phyloP scores from a whole-genome alignment of 495 filamentous ascomycete species.

The Lasiosphaeria ovina region DNA sequence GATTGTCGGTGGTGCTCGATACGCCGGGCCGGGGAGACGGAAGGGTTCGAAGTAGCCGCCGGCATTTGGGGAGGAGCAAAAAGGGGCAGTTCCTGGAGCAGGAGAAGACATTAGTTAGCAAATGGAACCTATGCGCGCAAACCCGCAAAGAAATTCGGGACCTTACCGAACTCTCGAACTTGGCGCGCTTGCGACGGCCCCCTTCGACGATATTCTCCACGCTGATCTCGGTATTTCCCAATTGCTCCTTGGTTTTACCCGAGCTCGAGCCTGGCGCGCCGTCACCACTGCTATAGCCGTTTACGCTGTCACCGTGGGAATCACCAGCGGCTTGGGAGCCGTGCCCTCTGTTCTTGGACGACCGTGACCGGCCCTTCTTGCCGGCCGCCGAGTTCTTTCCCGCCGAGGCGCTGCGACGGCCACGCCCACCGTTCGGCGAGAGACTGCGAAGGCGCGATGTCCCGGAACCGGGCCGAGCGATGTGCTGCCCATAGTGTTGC shows the following conservation, averaged over 20 bases:
- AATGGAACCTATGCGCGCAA: background rate
- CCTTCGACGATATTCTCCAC: slow-evolving; percentile 97
- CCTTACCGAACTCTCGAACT: slow-evolving; percentile 95
- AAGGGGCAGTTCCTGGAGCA: slow-evolving; percentile 81
- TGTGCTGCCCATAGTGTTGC: slow-evolving; percentile 53
- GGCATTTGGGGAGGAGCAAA: slow-evolving; percentile 94
- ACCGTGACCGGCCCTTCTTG: slow-evolving; percentile 66
- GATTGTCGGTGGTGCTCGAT: slow-evolving; percentile 51
- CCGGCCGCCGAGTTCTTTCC: slow-evolving; percentile 43
- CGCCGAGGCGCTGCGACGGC: slow-evolving; percentile 75
- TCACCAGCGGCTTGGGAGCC: slow-evolving; percentile 66
- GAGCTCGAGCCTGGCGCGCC: slow-evolving; percentile 70
- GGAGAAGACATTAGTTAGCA: slow-evolving; percentile 19
- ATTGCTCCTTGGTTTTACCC: slow-evolving; percentile 71
- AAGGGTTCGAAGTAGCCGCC: slow-evolving; percentile 81
- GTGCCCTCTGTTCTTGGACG: slow-evolving; percentile 59
- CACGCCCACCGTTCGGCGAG: slow-evolving; percentile 72
- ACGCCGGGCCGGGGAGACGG: slow-evolving; percentile 86
- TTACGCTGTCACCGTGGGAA: slow-evolving; percentile 58
- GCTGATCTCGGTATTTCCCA: slow-evolving; percentile 95
- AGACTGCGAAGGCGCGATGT: slow-evolving; percentile 72
- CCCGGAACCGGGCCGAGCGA: slow-evolving; percentile 64
- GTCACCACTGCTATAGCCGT: slow-evolving; percentile 79
- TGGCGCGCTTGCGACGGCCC: slow-evolving; percentile 88
- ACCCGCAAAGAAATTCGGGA: slow-evolving; percentile 5